Evolutionary conservation across 805 yeast genomes (phyloP), one percentile per base, ranked within the genome.

Genomic region (Cyberlindnera japonica): DNA sequence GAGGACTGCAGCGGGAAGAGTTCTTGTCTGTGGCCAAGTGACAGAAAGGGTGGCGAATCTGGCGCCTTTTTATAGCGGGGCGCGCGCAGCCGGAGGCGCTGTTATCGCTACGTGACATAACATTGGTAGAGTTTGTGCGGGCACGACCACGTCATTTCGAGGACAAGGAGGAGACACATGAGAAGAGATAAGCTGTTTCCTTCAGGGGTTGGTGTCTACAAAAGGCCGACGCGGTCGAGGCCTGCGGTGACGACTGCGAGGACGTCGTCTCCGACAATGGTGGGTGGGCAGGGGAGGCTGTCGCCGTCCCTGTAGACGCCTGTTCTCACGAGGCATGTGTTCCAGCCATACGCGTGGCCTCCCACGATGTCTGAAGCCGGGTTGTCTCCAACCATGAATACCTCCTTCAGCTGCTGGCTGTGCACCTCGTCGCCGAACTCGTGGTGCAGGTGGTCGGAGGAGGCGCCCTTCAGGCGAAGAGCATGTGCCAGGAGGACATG

Each of bases 321-420:
- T 0, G 97, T 85, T 47, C 81, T 71, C 19, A 93, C 87, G 33
- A 93, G 72, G 26, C 88, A 75, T 11, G 93, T 80, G 35, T 83
- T 78, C 98, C 98, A 93, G 4, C 96, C 95, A 57, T 81, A 80
- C 36, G 68, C 67, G 52, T 83, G 81, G 6, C 96, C 99, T 1
- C 99, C 99, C 41, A 73, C 72, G 39, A 93, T 93, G 59, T 93
- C 99, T 37, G 89, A 77, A 21, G 82, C 93, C 4, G 97, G 98
- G 61, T 93, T 93, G 63, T 93, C 99, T 21, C 99, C 99, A 25
- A 93, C 87, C 99, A 93, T 93, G 64, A 72, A 90, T 2, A 93
- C 83, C n/a, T 72, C 62, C 26, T 68, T 65, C 51, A 83, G 69
- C n/a, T 75, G 79, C 0, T 72, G 52, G 3, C 45, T 15, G 0